phyloP scores from a whole-genome alignment of 2,329 filamentous ascomycete species.

The Ramularia endophylla region DNA sequence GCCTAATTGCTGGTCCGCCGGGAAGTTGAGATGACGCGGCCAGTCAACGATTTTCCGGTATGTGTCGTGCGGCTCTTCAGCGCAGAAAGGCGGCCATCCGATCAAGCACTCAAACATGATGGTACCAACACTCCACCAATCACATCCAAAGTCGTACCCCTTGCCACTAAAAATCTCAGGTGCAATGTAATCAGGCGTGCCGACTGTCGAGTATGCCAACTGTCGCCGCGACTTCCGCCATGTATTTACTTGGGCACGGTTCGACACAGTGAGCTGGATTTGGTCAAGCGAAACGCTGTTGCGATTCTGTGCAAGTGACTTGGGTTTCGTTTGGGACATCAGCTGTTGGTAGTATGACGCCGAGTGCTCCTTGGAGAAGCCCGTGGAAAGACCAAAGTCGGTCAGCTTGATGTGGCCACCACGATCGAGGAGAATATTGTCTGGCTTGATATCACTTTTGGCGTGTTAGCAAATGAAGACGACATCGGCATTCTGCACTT shows the following conservation, averaged over 20 bases:
- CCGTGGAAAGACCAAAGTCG: conserved; percentile 95
- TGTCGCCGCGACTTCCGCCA: conserved; percentile 94
- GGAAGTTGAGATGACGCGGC: conserved; percentile 93
- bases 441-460: conserved; percentile 90
- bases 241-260: conserved; percentile 96
- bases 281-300: conserved; percentile 95
- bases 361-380: conserved; percentile 96
- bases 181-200: conserved; percentile 97
- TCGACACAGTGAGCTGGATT: conserved; percentile 96
- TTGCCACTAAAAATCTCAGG: conserved; percentile 97
- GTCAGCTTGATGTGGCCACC: conserved; percentile 97
- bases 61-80: conserved; percentile 93
- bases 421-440: conserved; percentile 94
- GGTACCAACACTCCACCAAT: conserved; percentile 98
- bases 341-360: conserved; percentile 98
- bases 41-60: conserved; percentile 99
- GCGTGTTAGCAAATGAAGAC: conserved; percentile 4
- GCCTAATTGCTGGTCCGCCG: conserved; percentile 85
- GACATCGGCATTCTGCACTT: conserved; percentile 18
- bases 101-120: conserved; percentile 99
- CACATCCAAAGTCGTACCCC: conserved; percentile 93
- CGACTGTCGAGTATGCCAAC: conserved; percentile 97
- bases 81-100: conserved; percentile 98
- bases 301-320: conserved; percentile 57
- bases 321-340: conserved; percentile 53